A percentile compares a stretch with the other conserved stretches of the same genome.
These are phyloP conservation scores for Sarcocystis neurona DNA, from an alignment of 169 alveolate species.

Conservation along the genomic window DNA sequence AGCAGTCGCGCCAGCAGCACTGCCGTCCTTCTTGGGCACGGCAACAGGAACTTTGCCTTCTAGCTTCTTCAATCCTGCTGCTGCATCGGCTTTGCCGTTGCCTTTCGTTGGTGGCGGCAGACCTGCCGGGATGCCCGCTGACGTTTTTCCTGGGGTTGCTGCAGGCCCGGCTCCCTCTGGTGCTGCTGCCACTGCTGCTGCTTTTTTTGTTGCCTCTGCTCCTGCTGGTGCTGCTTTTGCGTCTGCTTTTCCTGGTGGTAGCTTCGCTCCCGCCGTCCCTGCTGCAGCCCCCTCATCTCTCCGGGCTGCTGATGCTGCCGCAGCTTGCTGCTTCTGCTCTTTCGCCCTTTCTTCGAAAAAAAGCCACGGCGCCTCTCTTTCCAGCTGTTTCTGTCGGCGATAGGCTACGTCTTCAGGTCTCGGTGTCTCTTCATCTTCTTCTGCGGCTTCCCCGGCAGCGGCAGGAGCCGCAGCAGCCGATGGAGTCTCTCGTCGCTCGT, in stretches of 20 bases:
- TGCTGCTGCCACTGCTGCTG: not conserved
- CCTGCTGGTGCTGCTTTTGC: not conserved
- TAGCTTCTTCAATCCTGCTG: not conserved
- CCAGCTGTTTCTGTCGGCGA: not conserved
- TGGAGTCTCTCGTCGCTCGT: no score
- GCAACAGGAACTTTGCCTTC: no score
- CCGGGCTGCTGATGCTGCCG: no score
- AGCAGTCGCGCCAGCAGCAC: no score
- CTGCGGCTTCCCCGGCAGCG: no score
- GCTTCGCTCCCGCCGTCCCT: not conserved
- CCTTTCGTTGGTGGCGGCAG: not conserved
- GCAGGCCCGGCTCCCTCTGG: not conserved
- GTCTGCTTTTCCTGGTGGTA: not conserved
- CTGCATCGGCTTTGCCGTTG: not conserved
- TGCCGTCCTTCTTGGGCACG: no score
- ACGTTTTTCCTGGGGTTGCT: not conserved
- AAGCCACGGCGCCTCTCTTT: slow-evolving; percentile 53
- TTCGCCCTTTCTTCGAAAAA: slow-evolving; percentile 3
- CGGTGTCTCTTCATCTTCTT: not conserved
- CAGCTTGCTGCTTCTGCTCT: no score
- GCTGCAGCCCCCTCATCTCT: not conserved
- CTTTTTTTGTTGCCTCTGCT: not conserved
- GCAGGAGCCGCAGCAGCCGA: no score
- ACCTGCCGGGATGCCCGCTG: no score
- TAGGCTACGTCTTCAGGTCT: slow-evolving; percentile 30